Evolutionary conservation across 345 rosid genomes (phyloP).

Genomic region (Brassica incana): DNA sequence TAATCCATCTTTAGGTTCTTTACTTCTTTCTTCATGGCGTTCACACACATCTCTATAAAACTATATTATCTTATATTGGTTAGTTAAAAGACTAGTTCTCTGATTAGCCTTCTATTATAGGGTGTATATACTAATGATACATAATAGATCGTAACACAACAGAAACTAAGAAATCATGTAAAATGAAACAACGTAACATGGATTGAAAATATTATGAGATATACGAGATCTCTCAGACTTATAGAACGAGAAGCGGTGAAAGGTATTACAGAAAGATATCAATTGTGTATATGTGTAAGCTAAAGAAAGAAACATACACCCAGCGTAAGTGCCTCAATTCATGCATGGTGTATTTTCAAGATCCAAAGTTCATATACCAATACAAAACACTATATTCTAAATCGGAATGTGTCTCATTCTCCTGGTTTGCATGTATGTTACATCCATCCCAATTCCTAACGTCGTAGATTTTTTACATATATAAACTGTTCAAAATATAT

Average conservation of each 20-base stretch:
- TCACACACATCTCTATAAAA: constrained; percentile 27
- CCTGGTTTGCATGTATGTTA: neutral
- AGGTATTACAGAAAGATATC: neutral
- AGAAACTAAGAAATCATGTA: neutral
- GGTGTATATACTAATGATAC: neutral
- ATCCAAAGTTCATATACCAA: neutral
- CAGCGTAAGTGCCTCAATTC: neutral
- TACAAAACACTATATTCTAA: neutral
- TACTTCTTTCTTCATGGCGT: constrained; percentile 28
- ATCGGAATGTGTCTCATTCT: neutral
- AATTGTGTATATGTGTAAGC: neutral
- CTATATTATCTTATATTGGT: neutral
- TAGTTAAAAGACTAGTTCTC: neutral
- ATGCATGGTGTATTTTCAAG: neutral
- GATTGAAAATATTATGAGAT: neutral
- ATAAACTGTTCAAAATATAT: neutral
- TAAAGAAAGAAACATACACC: neutral
- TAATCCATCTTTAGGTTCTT: constrained; percentile 38
- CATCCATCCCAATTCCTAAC: neutral
- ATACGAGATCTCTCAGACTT: neutral
- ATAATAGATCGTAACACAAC: neutral
- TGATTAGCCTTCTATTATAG: neutral
- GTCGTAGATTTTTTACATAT: neutral
- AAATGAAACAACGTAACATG: neutral
- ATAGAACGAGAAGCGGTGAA: neutral